phyloP scores from a whole-genome alignment of 129 eudicot genomes.

The Pittosporum tobira region DNA sequence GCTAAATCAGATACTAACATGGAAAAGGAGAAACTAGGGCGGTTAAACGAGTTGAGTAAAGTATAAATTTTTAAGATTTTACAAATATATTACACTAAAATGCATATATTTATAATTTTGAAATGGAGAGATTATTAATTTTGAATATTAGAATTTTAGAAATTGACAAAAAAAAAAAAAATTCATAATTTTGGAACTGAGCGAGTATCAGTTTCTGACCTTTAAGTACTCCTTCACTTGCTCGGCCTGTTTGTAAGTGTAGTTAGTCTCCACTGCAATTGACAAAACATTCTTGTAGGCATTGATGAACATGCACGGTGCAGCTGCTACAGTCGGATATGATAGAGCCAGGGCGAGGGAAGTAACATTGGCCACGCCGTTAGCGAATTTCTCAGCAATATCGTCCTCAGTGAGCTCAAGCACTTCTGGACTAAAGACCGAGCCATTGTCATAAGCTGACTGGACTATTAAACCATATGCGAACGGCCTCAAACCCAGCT shows the following conservation, averaged over 20 bases:
- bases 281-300: slow-evolving; percentile 50
- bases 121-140: too few relatives aligned
- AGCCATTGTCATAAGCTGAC: slow-evolving; percentile 37
- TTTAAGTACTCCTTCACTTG: slow-evolving; percentile 43
- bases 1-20: too few relatives aligned
- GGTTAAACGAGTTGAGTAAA: too few relatives aligned
- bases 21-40: too few relatives aligned
- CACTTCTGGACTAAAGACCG: slow-evolving; percentile 49
- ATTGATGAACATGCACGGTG: slow-evolving; percentile 51
- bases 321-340: slow-evolving; percentile 45
- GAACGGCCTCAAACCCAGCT: slow-evolving; percentile 52
- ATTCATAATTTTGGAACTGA: neutral
- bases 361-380: slow-evolving; percentile 24
- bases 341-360: slow-evolving; percentile 33
- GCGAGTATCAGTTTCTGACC: slow-evolving; percentile 21
- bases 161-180: neutral
- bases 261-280: slow-evolving; percentile 39
- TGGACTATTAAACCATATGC: slow-evolving; percentile 43
- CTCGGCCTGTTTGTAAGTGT: slow-evolving; percentile 46
- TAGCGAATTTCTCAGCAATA: slow-evolving; percentile 33
- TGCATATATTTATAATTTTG: too few relatives aligned
- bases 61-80: too few relatives aligned
- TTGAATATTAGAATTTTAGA: neutral
- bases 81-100: too few relatives aligned
- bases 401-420: slow-evolving; percentile 50